Evolutionary conservation across 2,329 filamentous ascomycete species (phyloP).

Genomic region (Phialocephala subalpina): DNA sequence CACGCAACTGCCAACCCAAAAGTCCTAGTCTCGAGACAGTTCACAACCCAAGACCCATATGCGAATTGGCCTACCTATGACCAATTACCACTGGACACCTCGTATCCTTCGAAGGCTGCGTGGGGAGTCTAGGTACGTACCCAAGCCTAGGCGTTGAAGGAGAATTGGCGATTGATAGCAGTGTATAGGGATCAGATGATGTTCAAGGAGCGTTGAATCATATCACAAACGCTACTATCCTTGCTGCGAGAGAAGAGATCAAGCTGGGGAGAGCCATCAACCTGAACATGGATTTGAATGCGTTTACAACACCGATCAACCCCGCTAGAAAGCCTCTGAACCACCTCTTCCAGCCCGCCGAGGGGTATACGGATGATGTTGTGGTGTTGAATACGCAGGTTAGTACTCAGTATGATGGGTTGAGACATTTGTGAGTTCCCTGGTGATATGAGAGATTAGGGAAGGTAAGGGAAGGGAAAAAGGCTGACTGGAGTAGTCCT

Average conservation of each 20-base stretch:
- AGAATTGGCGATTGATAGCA: not conserved
- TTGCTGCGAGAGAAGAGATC: conserved; percentile 14
- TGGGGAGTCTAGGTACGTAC: conserved; percentile 13
- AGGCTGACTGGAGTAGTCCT: not conserved
- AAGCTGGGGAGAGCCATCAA: conserved; percentile 9
- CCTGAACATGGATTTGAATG: conserved; percentile 16
- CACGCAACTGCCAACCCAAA: conserved; percentile 1
- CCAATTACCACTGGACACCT: conserved; percentile 10
- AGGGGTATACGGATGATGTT: conserved; percentile 15
- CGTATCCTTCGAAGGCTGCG: conserved; percentile 12
- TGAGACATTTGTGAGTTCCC: conserved; percentile 17
- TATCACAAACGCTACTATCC: conserved; percentile 11
- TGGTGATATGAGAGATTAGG: not conserved
- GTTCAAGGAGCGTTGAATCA: conserved; percentile 14
- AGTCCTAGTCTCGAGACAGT: conserved; percentile 9
- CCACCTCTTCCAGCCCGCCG: conserved; percentile 13
- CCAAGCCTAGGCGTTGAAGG: no score
- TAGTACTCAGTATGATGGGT: conserved; percentile 19
- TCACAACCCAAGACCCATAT: conserved; percentile 3
- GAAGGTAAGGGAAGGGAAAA: not conserved
- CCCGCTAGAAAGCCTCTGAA: conserved; percentile 11
- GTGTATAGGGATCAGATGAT: conserved; percentile 11
- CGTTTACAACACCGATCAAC: conserved; percentile 12
- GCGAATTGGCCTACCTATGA: conserved; percentile 16
- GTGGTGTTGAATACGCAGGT: conserved; percentile 19